phyloP scores from a whole-genome alignment of 2,329 filamentous ascomycete species.

The Colletotrichum navitas region DNA sequence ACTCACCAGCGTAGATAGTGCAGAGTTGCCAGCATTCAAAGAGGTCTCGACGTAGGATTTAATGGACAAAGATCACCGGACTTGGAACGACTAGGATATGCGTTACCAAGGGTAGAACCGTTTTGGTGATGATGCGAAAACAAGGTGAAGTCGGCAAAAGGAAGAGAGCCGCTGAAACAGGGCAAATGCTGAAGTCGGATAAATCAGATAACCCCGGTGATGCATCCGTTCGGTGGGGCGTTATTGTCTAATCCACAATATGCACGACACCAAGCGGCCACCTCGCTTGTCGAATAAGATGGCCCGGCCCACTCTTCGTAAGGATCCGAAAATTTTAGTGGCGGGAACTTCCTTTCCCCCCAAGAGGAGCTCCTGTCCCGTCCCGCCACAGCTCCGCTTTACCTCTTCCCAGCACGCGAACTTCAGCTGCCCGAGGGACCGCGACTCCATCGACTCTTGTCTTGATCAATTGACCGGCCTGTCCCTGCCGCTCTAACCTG shows the following conservation, averaged over 20 bases:
- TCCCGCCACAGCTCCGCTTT: conserved; percentile 35
- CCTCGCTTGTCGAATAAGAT: neutral
- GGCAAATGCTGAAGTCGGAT: too few relatives aligned
- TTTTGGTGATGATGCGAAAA: neutral
- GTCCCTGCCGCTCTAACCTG: conserved; percentile 20
- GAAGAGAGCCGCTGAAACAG: too few relatives aligned
- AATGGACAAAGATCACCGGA: neutral
- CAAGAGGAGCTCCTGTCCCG: conserved; percentile 27
- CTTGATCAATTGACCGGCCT: conserved; percentile 25
- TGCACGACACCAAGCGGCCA: neutral
- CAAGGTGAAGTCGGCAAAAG: neutral
- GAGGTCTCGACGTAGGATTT: neutral
- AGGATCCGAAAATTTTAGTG: conserved; percentile 37
- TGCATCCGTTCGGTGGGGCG: neutral
- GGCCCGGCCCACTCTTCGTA: neutral
- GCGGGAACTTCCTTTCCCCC: conserved; percentile 42
- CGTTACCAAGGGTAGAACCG: neutral
- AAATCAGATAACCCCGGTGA: neutral
- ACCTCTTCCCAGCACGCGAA: conserved; percentile 26
- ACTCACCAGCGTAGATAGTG: conserved; percentile 18
- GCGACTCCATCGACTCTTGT: conserved; percentile 25
- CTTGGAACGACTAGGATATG: conserved; percentile 1
- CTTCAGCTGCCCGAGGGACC: conserved; percentile 14
- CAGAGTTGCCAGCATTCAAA: conserved; percentile 13
- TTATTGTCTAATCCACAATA: neutral